phyloP scores from a whole-genome alignment of 2,329 filamentous ascomycete species.

The Fusarium sp. region DNA sequence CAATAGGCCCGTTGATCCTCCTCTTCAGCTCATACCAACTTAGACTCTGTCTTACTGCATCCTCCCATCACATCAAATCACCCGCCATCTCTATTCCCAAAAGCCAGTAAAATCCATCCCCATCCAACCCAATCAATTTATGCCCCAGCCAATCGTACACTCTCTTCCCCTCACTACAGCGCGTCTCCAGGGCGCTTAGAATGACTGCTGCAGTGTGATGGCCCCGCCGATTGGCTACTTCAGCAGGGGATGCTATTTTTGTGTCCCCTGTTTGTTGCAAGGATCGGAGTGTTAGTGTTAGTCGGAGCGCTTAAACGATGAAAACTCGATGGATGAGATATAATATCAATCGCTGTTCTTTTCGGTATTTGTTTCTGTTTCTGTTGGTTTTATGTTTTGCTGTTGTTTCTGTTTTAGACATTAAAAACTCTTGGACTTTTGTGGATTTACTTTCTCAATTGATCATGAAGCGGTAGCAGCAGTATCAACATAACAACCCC shows the following conservation, averaged over 20 bases:
- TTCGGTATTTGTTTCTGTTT: slow-evolving; percentile 1
- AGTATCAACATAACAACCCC: not conserved
- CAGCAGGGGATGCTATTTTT: slow-evolving; percentile 36
- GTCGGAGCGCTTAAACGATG: slow-evolving; percentile 38
- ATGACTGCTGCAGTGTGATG: slow-evolving; percentile 50
- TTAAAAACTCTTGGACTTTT: not conserved
- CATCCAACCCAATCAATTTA: slow-evolving; percentile 23
- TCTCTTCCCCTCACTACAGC: slow-evolving; percentile 31
- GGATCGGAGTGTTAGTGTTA: slow-evolving; percentile 14
- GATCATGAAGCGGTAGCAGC: slow-evolving; percentile 48
- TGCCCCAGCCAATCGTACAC: slow-evolving; percentile 9
- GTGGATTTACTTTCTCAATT: not conserved
- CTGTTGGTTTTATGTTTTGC: slow-evolving; percentile 7
- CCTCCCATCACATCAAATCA: slow-evolving; percentile 33
- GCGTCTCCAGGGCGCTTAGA: slow-evolving; percentile 42
- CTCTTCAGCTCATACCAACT: slow-evolving; percentile 14
- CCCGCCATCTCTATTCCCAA: slow-evolving; percentile 7
- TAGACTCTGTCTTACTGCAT: slow-evolving; percentile 17
- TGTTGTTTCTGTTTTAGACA: slow-evolving; percentile 9
- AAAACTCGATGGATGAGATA: slow-evolving; percentile 10
- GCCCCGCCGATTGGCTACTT: slow-evolving; percentile 45
- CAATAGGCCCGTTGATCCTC: slow-evolving; percentile 2
- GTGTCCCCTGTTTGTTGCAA: not conserved
- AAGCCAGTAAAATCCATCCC: slow-evolving; percentile 27
- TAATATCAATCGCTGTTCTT: slow-evolving; percentile 26